Percentiles rank a stretch among this genome's conserved stretches.
phyloP scores from a whole-genome alignment of 2,329 filamentous ascomycete species.

The Emmonsiellopsis sp. region DNA sequence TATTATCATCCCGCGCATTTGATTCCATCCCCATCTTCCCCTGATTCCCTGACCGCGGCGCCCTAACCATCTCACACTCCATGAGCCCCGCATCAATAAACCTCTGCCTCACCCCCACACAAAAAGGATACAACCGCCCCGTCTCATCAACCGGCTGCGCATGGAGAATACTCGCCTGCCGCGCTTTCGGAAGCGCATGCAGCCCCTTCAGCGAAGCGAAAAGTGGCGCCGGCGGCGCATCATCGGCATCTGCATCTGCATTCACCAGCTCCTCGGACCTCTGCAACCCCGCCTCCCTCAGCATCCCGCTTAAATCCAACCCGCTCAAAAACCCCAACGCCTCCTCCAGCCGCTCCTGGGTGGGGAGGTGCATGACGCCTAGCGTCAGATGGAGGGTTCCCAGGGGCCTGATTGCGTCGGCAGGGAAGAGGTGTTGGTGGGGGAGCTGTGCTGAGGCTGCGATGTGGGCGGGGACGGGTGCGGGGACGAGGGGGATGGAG shows the following conservation, averaged over 20 bases:
- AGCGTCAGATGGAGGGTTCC: slow-evolving; percentile 80
- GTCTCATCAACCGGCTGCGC: slow-evolving; percentile 31
- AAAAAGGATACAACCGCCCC: slow-evolving; percentile 33
- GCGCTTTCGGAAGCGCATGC: slow-evolving; percentile 28
- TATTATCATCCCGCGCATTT: slow-evolving; percentile 1
- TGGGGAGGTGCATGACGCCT: slow-evolving; percentile 69
- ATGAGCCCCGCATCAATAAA: slow-evolving; percentile 39
- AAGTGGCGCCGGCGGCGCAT: slow-evolving; percentile 20
- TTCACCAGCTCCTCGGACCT: slow-evolving; percentile 8
- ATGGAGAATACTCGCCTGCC: slow-evolving; percentile 32
- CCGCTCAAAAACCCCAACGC: slow-evolving; percentile 38
- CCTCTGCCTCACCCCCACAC: slow-evolving; percentile 29
- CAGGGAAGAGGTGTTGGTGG: slow-evolving; percentile 44
- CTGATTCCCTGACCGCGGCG: background rate
- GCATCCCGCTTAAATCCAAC: slow-evolving; percentile 35
- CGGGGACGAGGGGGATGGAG: slow-evolving; percentile 36
- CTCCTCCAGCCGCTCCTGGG: slow-evolving; percentile 38
- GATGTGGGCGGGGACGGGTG: slow-evolving; percentile 6
- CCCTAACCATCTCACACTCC: slow-evolving; percentile 11
- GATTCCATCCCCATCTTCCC: no score
- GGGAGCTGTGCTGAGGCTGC: slow-evolving; percentile 23
- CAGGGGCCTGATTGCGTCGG: slow-evolving; percentile 61
- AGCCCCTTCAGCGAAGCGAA: slow-evolving; percentile 35
- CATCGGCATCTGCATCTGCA: background rate
- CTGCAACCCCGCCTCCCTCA: slow-evolving; percentile 23